Evolutionary conservation across 1,284 basidiomycete species (phyloP).

Genomic region (Boletus mariae): DNA sequence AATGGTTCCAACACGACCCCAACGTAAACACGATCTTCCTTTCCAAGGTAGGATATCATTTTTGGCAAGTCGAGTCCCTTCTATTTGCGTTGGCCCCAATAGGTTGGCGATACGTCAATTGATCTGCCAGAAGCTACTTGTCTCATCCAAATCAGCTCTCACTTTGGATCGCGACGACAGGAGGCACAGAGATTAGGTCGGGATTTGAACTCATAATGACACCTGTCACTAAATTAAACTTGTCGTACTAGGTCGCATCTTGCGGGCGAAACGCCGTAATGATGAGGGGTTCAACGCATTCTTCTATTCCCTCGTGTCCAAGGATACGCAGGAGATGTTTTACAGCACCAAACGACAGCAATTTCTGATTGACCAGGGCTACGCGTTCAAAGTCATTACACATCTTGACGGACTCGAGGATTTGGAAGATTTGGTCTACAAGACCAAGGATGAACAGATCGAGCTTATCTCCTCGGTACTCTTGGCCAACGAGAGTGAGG

Average conservation of each 20-base stretch:
- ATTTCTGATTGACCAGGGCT: constrained; percentile 98
- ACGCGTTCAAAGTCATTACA: constrained; percentile 99
- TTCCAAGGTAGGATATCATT: constrained; percentile 68
- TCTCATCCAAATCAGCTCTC: constrained; percentile 99
- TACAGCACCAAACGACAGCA: constrained; percentile 99
- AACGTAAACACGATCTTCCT: constrained; percentile 98
- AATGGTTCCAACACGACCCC: constrained; percentile 95
- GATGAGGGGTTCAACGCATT: constrained; percentile 99
- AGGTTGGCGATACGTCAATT: constrained; percentile 99
- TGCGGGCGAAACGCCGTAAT: constrained; percentile 95
- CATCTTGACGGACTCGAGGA: constrained; percentile 90
- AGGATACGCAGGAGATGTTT: constrained; percentile 99
- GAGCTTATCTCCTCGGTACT: constrained; percentile 91
- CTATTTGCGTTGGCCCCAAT: constrained; percentile 18
- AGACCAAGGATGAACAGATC: constrained; percentile 89
- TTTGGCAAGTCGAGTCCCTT: constrained; percentile 8
- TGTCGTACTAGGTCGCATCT: constrained; percentile 70
- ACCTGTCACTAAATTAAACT: constrained; percentile 15
- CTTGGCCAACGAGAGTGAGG: constrained; percentile 87
- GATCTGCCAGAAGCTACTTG: constrained; percentile 99
- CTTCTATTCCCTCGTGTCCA: constrained; percentile 98
- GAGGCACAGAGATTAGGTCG: constrained; percentile 93
- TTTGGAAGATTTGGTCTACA: constrained; percentile 89
- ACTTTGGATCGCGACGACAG: constrained; percentile 97
- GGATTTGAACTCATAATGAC: constrained; percentile 20